Base-by-base conservation (phyloP, 148 eudicot species). In the Dianthus caryophyllus region DNA sequence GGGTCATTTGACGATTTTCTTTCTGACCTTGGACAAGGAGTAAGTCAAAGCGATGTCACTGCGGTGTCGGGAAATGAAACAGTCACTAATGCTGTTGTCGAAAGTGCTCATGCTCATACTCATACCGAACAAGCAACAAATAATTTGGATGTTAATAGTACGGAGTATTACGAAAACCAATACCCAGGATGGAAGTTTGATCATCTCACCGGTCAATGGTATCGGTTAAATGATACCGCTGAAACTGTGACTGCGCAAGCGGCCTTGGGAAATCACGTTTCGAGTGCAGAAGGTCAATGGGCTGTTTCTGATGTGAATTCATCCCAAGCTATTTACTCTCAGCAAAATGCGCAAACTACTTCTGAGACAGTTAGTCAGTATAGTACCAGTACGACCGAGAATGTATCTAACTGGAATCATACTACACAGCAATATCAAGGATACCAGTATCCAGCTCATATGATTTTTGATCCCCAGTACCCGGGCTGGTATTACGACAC, bases 121-220 rank as follows among this genome's bases (percentile, higher is more conserved):
- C 64, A 66, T 82, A 57, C 41, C 12, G 87, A 68, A 50, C 83
- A 83, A 72, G 54, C 48, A 51, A 51, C 73, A 15, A 71, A 70
- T 66, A 80, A 18, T 29, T 78, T 69, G n/a, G n/a, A n/a, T 61
- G 84, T 70, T 47, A 77, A 73, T 74, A 84, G 80, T 73, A 71
- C 54, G 52, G 82, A 84, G 71, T 83, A 80, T 49, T 86, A 81
- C 83, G 99, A 94, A 57, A 82, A 64, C 69, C 88, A 66, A 8
- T 94, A 94, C 75, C 97, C 97, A n/a, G 99, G 99, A 33, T 94
- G 97, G 96, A 94, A 84, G 70, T 83, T 65, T 75, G 97, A 94
- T 73, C 64, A 83, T 8, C 69, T 61, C 67, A 79, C 96, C 58
- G 97, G 90, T 61, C 96, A 88, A 69, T 94, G 99, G 99, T 86